These are phyloP conservation scores for Ceratocystis eucalypticola DNA, from an alignment of 2,329 filamentous ascomycete species.

Conservation along the genomic window DNA sequence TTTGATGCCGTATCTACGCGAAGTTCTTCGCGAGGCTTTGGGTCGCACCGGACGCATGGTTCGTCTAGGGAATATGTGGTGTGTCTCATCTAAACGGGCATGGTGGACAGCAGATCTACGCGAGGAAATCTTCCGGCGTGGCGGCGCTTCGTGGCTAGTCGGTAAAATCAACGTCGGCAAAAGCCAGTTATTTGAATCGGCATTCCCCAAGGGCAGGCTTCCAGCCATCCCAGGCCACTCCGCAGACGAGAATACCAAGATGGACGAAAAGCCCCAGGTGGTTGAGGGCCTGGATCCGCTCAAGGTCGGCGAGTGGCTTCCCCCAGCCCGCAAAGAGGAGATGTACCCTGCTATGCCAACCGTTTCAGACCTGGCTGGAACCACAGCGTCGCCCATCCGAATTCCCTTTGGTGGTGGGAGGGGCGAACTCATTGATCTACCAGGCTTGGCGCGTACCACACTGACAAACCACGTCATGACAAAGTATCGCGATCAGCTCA, in stretches of 20 bases:
- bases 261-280: constrained; percentile 15
- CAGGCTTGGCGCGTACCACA: constrained; percentile 63
- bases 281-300: constrained; percentile 22
- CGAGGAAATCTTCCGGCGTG: constrained; percentile 69
- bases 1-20: constrained; percentile 72
- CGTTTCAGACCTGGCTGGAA: constrained; percentile 77
- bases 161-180: constrained; percentile 99
- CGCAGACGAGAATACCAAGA: background rate
- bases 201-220: constrained; percentile 62
- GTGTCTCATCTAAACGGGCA: constrained; percentile 69
- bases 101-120: constrained; percentile 90
- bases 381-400: constrained; percentile 87
- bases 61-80: constrained; percentile 76
- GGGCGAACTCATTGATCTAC: constrained; percentile 87
- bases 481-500: constrained; percentile 49
- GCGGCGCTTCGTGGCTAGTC: constrained; percentile 86
- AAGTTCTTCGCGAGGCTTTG: constrained; percentile 63
- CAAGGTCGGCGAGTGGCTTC: constrained; percentile 49
- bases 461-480: constrained; percentile 58
- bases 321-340: constrained; percentile 58
- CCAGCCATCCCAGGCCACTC: background rate
- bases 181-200: constrained; percentile 73
- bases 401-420: constrained; percentile 75
- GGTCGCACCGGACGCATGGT: constrained; percentile 52
- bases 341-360: constrained; percentile 74